These are phyloP conservation scores for Phytophthora citricola DNA, from an alignment of 352 stramenopile species.

Conservation along the genomic window DNA sequence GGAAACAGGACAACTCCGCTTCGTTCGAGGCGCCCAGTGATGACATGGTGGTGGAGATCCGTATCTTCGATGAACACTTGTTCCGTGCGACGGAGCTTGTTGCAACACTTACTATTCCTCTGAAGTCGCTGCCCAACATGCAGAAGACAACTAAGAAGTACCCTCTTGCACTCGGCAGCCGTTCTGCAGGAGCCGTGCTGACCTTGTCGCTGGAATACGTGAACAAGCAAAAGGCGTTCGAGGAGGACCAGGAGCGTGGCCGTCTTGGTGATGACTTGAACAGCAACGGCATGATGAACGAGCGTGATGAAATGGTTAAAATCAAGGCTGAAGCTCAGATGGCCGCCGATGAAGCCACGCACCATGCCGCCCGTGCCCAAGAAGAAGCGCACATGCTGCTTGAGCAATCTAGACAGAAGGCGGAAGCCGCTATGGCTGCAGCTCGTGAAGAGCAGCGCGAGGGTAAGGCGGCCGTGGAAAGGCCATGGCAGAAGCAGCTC, in stretches of 20 bases:
- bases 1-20: slow-evolving; percentile 86
- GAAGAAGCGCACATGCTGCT: slow-evolving; percentile 80
- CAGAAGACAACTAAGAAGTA: slow-evolving; percentile 86
- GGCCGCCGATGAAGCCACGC: slow-evolving; percentile 80
- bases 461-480: slow-evolving; percentile 86
- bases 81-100: slow-evolving; percentile 81
- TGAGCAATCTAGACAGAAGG: slow-evolving; percentile 81
- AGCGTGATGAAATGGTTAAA: slow-evolving; percentile 85
- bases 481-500: slow-evolving; percentile 82
- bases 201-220: slow-evolving; percentile 85
- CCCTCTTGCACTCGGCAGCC: slow-evolving; percentile 78
- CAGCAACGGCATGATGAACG: slow-evolving; percentile 70
- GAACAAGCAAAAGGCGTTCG: slow-evolving; percentile 83
- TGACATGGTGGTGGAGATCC: slow-evolving; percentile 86
- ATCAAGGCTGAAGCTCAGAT: slow-evolving; percentile 85
- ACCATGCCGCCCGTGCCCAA: slow-evolving; percentile 70
- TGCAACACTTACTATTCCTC: slow-evolving; percentile 75
- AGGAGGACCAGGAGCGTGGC: slow-evolving; percentile 72
- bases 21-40: slow-evolving; percentile 82
- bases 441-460: slow-evolving; percentile 81
- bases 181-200: slow-evolving; percentile 77
- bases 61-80: slow-evolving; percentile 84
- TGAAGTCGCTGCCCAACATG: slow-evolving; percentile 88
- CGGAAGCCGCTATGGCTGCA: slow-evolving; percentile 83
- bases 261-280: slow-evolving; percentile 67